These are phyloP conservation scores for Sphagnurus paluster DNA, from an alignment of 1,284 basidiomycete genomes.

Conservation along the genomic window DNA sequence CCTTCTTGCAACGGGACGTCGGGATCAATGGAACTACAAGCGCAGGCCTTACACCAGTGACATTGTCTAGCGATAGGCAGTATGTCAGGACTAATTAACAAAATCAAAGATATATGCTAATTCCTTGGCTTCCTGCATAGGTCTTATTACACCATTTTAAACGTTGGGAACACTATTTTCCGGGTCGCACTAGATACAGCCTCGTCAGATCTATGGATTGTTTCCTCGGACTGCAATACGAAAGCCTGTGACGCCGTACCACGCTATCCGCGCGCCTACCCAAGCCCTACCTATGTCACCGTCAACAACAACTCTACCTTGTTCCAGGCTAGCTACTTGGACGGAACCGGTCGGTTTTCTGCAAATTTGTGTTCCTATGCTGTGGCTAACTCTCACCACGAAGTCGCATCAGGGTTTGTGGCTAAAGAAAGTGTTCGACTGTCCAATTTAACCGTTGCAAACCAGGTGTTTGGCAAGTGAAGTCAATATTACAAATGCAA, in stretches of 20 bases:
- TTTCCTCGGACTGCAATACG: slow-evolving; percentile 62
- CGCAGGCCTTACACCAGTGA: slow-evolving; percentile 38
- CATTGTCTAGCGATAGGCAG: slow-evolving; percentile 48
- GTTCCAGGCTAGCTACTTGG: slow-evolving; percentile 63
- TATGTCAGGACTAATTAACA: slow-evolving; percentile 28
- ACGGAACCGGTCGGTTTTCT: slow-evolving; percentile 57
- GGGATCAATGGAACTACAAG: slow-evolving; percentile 24
- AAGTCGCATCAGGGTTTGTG: slow-evolving; percentile 68
- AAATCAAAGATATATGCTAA: not conserved
- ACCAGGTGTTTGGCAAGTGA: slow-evolving; percentile 66
- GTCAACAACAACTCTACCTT: slow-evolving; percentile 60
- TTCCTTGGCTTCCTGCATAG: slow-evolving; percentile 31
- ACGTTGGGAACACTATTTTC: slow-evolving; percentile 61
- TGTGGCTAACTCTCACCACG: slow-evolving; percentile 7
- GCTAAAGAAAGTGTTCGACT: slow-evolving; percentile 62
- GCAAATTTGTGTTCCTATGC: slow-evolving; percentile 1
- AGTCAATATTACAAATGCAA: slow-evolving; percentile 7
- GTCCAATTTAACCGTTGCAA: slow-evolving; percentile 54
- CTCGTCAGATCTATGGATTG: slow-evolving; percentile 74
- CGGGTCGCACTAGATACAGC: slow-evolving; percentile 74
- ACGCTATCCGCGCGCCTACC: slow-evolving; percentile 63
- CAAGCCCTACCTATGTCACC: slow-evolving; percentile 61
- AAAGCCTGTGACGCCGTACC: slow-evolving; percentile 55
- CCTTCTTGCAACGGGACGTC: slow-evolving; percentile 24
- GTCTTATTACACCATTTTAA: slow-evolving; percentile 64